phyloP scores from a whole-genome alignment of 2,329 filamentous ascomycete species.

The Catunica adiposa region DNA sequence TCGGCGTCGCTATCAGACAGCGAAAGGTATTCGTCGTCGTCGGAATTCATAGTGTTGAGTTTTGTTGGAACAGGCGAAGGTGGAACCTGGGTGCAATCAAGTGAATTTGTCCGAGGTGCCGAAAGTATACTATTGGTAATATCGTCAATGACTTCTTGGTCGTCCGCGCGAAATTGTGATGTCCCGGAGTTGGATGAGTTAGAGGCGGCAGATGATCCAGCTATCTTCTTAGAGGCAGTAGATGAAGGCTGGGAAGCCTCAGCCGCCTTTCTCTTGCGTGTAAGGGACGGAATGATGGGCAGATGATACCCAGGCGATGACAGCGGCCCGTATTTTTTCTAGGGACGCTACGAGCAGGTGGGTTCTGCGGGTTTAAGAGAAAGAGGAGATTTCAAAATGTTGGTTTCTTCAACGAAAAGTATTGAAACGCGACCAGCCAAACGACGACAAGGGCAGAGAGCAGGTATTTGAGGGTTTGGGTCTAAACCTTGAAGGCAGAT shows the following conservation, averaged over 20 bases:
- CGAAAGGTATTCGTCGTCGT: conserved; percentile 82
- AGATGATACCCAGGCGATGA: not conserved
- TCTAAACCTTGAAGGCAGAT: too few species aligned
- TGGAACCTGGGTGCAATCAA: conserved; percentile 38
- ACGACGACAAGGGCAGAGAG: not conserved
- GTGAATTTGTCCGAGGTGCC: conserved; percentile 14
- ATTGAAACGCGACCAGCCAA: not conserved
- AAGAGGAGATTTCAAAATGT: not conserved
- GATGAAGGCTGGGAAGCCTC: conserved; percentile 36
- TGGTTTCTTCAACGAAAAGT: not conserved
- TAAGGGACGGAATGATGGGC: conserved; percentile 39
- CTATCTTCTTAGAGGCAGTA: conserved; percentile 35
- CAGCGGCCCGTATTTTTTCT: not conserved
- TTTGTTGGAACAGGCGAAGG: conserved; percentile 6
- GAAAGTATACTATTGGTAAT: not conserved
- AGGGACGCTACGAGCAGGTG: not conserved
- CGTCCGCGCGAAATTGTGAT: not conserved
- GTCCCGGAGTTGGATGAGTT: conserved; percentile 22
- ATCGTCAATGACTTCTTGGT: not conserved
- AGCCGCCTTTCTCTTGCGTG: conserved; percentile 47
- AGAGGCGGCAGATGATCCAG: conserved; percentile 28
- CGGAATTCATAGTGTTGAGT: conserved; percentile 68
- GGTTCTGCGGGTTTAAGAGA: not conserved
- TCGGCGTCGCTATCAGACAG: conserved; percentile 49
- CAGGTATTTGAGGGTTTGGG: too few species aligned